Percentiles rank a stretch among this genome's conserved stretches.
Evolutionary conservation across 2,329 filamentous ascomycete genomes (phyloP).

Genomic region (Alternaria panax): DNA sequence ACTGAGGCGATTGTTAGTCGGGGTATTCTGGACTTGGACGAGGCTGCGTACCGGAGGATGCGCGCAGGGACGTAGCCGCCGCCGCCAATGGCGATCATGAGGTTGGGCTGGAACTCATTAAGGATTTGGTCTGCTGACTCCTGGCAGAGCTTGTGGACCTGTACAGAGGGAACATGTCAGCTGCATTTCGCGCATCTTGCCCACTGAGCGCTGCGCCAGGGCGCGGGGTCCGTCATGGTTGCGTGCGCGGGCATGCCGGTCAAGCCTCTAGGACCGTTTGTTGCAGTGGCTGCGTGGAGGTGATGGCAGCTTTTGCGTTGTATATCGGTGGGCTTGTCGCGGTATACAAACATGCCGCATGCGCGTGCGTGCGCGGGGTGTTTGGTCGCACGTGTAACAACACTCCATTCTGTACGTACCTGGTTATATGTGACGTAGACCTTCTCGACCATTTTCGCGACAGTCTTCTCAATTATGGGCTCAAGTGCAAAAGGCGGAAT

Average conservation of each 20-base stretch:
- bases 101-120: slow-evolving; percentile 84
- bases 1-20: slow-evolving; percentile 28
- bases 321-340: background rate
- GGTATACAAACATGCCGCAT: slow-evolving; percentile 14
- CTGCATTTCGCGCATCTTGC: background rate
- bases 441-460: slow-evolving; percentile 51
- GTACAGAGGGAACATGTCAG: slow-evolving; percentile 22
- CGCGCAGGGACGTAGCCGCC: slow-evolving; percentile 96
- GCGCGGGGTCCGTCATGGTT: background rate
- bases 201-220: background rate
- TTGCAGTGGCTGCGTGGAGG: background rate
- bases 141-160: slow-evolving; percentile 99
- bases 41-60: slow-evolving; percentile 74
- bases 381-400: slow-evolving; percentile 18
- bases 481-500: background rate
- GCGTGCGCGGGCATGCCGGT: background rate
- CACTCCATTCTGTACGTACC: slow-evolving; percentile 38
- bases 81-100: slow-evolving; percentile 98
- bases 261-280: background rate
- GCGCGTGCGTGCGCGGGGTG: slow-evolving; percentile 10
- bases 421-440: slow-evolving; percentile 55
- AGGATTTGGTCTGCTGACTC: slow-evolving; percentile 82
- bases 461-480: slow-evolving; percentile 4
- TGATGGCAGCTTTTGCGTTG: background rate
- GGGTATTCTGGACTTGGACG: background rate